A percentile compares a stretch with the other conserved stretches of the same genome.
phyloP scores from a whole-genome alignment of 1,139 yeast species.

The Schwanniomyces etchellsii region DNA sequence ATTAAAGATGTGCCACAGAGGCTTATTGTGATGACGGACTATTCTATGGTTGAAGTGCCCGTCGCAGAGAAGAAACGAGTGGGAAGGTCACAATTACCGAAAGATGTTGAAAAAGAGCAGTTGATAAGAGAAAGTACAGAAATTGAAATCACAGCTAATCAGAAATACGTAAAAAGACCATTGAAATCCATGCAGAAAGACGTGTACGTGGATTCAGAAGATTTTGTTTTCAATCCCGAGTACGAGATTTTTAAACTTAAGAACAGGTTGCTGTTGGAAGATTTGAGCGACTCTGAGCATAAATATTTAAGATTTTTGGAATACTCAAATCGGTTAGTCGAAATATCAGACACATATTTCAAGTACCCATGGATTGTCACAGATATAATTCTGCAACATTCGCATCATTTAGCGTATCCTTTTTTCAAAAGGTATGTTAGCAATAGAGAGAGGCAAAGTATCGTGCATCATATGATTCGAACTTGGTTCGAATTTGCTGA shows the following conservation, averaged over 20 bases:
- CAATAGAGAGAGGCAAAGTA: conserved; percentile 37
- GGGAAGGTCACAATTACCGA: conserved; percentile 10
- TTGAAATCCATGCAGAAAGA: conserved; percentile 9
- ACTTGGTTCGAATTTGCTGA: conserved; percentile 57
- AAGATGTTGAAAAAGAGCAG: conserved; percentile 6
- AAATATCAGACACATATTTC: conserved; percentile 30
- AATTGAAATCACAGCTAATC: conserved; percentile 2
- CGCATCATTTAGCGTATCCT: conserved; percentile 45
- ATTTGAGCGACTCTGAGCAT: conserved; percentile 14
- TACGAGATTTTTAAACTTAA: conserved; percentile 22
- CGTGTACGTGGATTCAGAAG: conserved; percentile 17
- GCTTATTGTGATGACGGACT: conserved; percentile 22
- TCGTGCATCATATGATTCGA: conserved; percentile 46
- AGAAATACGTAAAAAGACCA: conserved; percentile 6
- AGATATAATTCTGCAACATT: conserved; percentile 35
- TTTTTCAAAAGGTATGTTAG: conserved; percentile 38
- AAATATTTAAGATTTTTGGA: conserved; percentile 25
- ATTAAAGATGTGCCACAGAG: conserved; percentile 24
- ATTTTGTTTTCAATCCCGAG: conserved; percentile 30
- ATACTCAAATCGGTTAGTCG: conserved; percentile 24
- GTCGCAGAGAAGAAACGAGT: conserved; percentile 22
- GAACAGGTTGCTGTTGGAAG: conserved; percentile 12
- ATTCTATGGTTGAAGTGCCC: conserved; percentile 23
- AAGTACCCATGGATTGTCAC: conserved; percentile 41
- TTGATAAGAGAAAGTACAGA: conserved; percentile 9